Base-by-base conservation (phyloP, 345 rosid species). In the Bruguiera parviflora region DNA sequence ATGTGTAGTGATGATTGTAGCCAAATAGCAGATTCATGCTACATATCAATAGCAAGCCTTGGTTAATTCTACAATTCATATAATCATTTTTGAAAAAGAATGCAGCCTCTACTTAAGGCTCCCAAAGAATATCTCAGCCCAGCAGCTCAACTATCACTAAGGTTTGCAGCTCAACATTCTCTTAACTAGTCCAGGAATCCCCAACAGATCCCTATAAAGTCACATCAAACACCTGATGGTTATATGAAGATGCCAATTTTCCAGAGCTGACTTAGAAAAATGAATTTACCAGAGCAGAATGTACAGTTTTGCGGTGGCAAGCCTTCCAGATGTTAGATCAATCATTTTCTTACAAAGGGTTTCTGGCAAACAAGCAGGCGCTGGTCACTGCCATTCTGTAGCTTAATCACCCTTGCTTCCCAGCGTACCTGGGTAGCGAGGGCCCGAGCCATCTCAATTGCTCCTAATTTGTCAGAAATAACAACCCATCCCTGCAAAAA, bases 341-440 rank as follows among this genome's bases (percentile, higher is more conserved):
- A 73, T 90, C 81, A 95, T 74, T 90, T 95, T 76, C 71, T 88
- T 74, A 90, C 72, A 67, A 92, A 92, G 20, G 92, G 99, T 72
- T 92, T 92, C 77, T 92, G 96, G 82, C 99, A 92, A 78, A 95
- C 97, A 52, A 95, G 98, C 68, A 92, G 86, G 56, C 99, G 85
- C 78, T 95, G 92, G 79, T 95, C 98, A 65, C 91, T 89, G 70
- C 98, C 99, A 71, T 90, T 94, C 78, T 95, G 97, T 71, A 89
- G 84, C 83, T 90, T 96, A 16, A 92, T 90, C 76, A 92, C 91
- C 72, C 99, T 82, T 75, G 98, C 97, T 87, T 95, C 98, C 99
- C 98, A 95, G 22, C 87, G 89, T 18, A 95, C 79, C 70, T 89
- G 87, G 25, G 94, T 79, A 53, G 89, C 90, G 63, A 92, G 82